These are phyloP conservation scores for Antitrichia curtipendula DNA, from an alignment of 225 moss, liverwort and hornwort species.

Conservation along the genomic window DNA sequence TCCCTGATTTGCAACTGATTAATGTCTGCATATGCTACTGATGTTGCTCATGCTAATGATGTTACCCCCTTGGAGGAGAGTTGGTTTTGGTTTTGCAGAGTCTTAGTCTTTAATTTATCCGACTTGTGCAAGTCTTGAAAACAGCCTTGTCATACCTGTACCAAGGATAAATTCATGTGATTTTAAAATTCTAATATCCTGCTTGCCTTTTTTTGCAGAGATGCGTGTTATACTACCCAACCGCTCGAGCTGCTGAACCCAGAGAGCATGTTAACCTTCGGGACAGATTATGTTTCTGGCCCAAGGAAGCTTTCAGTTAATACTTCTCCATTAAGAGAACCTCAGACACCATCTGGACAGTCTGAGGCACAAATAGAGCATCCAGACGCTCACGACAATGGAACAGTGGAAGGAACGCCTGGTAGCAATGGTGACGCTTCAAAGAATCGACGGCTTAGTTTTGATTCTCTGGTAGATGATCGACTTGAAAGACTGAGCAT, in stretches of 20 bases:
- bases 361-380: constrained; percentile 49
- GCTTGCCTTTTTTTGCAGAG: constrained; percentile 29
- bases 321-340: constrained; percentile 41
- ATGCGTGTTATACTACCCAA: constrained; percentile 96
- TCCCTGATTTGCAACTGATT: not conserved
- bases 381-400: constrained; percentile 61
- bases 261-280: constrained; percentile 64
- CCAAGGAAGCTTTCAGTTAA: constrained; percentile 39
- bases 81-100: not conserved
- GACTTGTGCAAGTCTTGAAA: not conserved
- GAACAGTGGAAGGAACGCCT: constrained; percentile 52
- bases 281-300: constrained; percentile 64
- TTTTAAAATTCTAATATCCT: not conserved
- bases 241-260: constrained; percentile 92
- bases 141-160: not conserved
- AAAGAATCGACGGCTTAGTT: constrained; percentile 47
- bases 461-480: constrained; percentile 57
- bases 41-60: not conserved
- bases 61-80: not conserved
- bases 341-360: constrained; percentile 47
- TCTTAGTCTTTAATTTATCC: not conserved
- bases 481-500: constrained; percentile 54
- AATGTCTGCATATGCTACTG: not conserved
- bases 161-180: not conserved
- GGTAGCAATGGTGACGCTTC: constrained; percentile 36